phyloP scores from a whole-genome alignment of 1,284 basidiomycete genomes.

The Fomitopsis schrenkii region DNA sequence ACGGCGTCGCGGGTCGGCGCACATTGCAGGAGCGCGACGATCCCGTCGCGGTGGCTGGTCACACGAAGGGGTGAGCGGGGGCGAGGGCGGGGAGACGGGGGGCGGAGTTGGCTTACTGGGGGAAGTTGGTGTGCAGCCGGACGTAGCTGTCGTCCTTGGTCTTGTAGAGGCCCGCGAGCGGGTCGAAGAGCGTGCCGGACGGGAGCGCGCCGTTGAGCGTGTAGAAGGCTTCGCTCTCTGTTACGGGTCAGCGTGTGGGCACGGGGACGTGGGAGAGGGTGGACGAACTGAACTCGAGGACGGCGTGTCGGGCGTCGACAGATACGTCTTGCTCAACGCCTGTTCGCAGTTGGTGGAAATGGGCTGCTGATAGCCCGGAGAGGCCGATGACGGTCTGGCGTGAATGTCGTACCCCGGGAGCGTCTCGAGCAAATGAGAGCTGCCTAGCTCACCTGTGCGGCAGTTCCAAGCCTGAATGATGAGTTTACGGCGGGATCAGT shows the following conservation, averaged over 20 bases:
- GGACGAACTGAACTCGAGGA: slow-evolving; percentile 51
- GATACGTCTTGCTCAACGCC: slow-evolving; percentile 43
- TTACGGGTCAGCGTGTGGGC: background rate
- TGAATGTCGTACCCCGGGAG: background rate
- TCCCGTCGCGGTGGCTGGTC: slow-evolving; percentile 47
- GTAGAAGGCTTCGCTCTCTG: slow-evolving; percentile 51
- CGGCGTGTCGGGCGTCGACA: slow-evolving; percentile 54
- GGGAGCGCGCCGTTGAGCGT: slow-evolving; percentile 38
- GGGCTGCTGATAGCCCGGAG: slow-evolving; percentile 48
- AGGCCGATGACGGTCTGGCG: slow-evolving; percentile 48
- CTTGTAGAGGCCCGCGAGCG: slow-evolving; percentile 48
- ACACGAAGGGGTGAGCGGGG: background rate
- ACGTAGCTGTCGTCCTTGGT: slow-evolving; percentile 49
- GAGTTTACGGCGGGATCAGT: slow-evolving; percentile 43
- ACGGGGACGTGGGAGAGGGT: background rate
- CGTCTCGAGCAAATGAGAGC: background rate
- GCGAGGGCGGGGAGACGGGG: background rate
- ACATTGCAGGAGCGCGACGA: slow-evolving; percentile 42
- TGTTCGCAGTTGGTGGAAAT: slow-evolving; percentile 45
- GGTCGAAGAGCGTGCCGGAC: slow-evolving; percentile 39
- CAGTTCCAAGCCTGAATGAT: slow-evolving; percentile 45
- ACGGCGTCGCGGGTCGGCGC: slow-evolving; percentile 36
- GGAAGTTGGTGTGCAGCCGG: slow-evolving; percentile 62
- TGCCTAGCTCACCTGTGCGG: slow-evolving; percentile 39
- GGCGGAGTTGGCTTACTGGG: slow-evolving; percentile 40